Conservation (phyloP, 2,329 filamentous ascomycete genomes). For the Aspergillus hortae region DNA sequence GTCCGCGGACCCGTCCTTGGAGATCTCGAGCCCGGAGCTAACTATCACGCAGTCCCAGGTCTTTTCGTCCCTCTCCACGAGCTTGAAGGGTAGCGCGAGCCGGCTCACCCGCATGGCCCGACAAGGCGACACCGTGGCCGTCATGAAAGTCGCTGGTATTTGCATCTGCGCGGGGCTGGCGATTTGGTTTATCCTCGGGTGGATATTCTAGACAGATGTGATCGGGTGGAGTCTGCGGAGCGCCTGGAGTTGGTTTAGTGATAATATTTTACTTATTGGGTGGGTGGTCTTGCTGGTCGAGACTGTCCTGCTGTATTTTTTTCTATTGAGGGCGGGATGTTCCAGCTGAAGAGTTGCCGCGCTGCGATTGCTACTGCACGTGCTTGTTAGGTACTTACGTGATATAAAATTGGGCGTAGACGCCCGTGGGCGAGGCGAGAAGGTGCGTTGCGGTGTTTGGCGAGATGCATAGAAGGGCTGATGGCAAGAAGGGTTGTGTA, state of each 20-base stretch:
- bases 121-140: conserved; percentile 83
- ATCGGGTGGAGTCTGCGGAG: neutral
- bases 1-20: neutral
- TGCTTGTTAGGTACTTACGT: no score
- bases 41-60: conserved; percentile 65
- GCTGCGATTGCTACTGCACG: no score
- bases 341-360: no score
- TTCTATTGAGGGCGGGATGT: neutral
- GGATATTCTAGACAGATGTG: conserved; percentile 50
- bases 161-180: conserved; percentile 69
- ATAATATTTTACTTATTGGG: neutral
- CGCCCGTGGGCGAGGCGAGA: no score
- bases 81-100: conserved; percentile 77
- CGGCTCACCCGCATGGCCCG: conserved; percentile 87
- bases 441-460: no score
- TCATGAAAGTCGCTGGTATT: conserved; percentile 84
- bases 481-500: no score
- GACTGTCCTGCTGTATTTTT: conserved; percentile 1
- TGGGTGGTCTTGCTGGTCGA: conserved; percentile 11
- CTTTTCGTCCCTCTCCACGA: conserved; percentile 81
- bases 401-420: no score
- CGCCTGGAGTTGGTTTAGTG: neutral
- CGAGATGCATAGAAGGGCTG: no score
- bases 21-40: neutral
- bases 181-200: conserved; percentile 68